A percentile compares a stretch with the other conserved stretches of the same genome.
These are phyloP conservation scores for Ceratobasidium papillatum DNA, from an alignment of 1,284 basidiomycete species.

Conservation along the genomic window DNA sequence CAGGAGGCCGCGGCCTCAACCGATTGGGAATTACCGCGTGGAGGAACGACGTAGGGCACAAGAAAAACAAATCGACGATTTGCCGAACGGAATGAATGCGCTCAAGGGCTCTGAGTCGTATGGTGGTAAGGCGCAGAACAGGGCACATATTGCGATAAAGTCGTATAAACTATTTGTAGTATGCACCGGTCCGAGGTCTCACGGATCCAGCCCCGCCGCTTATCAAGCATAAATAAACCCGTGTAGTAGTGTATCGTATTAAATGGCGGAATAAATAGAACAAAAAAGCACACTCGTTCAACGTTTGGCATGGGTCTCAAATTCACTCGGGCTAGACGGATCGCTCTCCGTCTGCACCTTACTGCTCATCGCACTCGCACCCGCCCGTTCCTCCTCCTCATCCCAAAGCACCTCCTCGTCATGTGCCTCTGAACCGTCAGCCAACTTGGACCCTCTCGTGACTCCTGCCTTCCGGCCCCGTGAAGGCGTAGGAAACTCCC, in stretches of 20 bases:
- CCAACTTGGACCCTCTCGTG: conserved; percentile 34
- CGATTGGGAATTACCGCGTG: not conserved
- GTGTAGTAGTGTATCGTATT: not conserved
- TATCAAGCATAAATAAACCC: conserved; percentile 15
- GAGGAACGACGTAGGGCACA: not conserved
- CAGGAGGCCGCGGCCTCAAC: conserved; percentile 1
- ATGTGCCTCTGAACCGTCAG: conserved; percentile 34
- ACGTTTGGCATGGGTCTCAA: conserved; percentile 9
- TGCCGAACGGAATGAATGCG: not conserved
- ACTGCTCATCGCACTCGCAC: conserved; percentile 39
- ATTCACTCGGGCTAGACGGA: conserved; percentile 29
- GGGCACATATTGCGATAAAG: conserved; percentile 4
- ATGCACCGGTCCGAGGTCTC: conserved; percentile 25
- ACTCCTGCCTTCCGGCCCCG: conserved; percentile 29
- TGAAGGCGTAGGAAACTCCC: conserved; percentile 44
- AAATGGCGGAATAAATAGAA: conserved; percentile 11
- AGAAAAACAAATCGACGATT: not conserved
- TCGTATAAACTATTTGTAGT: conserved; percentile 31
- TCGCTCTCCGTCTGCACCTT: conserved; percentile 37
- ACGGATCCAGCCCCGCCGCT: conserved; percentile 35
- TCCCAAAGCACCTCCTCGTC: conserved; percentile 43
- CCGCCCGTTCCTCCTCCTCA: conserved; percentile 40
- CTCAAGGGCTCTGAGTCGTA: not conserved
- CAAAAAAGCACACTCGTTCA: conserved; percentile 3
- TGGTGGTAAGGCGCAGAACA: conserved; percentile 17